These are phyloP conservation scores for Cercospora nicotianae DNA, from an alignment of 2,329 filamentous ascomycete genomes.

Conservation along the genomic window DNA sequence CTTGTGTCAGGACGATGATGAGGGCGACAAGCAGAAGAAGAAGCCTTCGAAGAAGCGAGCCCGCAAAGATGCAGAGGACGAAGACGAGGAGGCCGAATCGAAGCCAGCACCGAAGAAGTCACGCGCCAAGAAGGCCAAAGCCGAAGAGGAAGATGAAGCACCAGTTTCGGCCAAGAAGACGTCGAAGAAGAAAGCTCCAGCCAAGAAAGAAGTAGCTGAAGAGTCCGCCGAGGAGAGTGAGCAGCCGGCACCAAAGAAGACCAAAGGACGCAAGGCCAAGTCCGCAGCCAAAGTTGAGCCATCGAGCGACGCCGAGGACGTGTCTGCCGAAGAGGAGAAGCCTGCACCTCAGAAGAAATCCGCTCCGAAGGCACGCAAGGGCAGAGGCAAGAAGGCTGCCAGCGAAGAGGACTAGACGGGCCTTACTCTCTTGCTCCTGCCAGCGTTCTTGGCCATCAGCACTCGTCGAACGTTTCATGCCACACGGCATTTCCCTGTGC, in stretches of 20 bases:
- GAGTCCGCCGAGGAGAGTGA: slow-evolving; percentile 22
- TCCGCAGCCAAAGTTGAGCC: slow-evolving; percentile 31
- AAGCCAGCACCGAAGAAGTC: slow-evolving; percentile 21
- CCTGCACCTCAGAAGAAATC: slow-evolving; percentile 33
- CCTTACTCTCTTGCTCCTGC: neutral
- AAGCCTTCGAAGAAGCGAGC: slow-evolving; percentile 35
- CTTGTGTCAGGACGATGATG: slow-evolving; percentile 21
- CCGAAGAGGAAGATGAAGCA: slow-evolving; percentile 24
- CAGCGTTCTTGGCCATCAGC: neutral
- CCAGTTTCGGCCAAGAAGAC: slow-evolving; percentile 27
- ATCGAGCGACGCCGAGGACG: slow-evolving; percentile 17
- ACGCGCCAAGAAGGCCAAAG: slow-evolving; percentile 19
- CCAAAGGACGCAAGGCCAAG: slow-evolving; percentile 34
- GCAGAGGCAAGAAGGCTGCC: slow-evolving; percentile 35
- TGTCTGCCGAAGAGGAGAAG: slow-evolving; percentile 34
- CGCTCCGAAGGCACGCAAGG: slow-evolving; percentile 38
- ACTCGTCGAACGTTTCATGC: neutral
- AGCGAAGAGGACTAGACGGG: slow-evolving; percentile 10
- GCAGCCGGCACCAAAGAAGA: slow-evolving; percentile 26
- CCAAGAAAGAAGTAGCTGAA: slow-evolving; percentile 21
- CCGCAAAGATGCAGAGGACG: slow-evolving; percentile 29
- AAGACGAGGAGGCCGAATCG: slow-evolving; percentile 32
- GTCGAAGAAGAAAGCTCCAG: slow-evolving; percentile 27
- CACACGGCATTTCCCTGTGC: neutral
- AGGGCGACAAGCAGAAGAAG: slow-evolving; percentile 27